A percentile compares a stretch with the other conserved stretches of the same genome.
Conservation (phyloP, 2,329 filamentous ascomycete species). For the Xylariaceae sp. region DNA sequence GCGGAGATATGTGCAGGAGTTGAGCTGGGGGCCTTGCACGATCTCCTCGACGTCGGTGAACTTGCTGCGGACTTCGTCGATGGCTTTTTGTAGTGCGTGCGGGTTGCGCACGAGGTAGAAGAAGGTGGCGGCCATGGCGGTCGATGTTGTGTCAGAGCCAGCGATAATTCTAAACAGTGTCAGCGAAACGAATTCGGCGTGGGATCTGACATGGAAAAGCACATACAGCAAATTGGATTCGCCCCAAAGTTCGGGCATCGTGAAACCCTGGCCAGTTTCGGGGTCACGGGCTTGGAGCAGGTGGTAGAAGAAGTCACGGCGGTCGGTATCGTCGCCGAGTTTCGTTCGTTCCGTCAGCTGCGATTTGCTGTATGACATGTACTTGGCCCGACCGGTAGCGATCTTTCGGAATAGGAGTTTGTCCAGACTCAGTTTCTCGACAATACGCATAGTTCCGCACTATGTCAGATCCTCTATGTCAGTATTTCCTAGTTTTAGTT, state of each 20-base stretch:
- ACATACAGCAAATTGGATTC: constrained; percentile 62
- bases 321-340: constrained; percentile 59
- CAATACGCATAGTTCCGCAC: constrained; percentile 67
- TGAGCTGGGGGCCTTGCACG: constrained; percentile 45
- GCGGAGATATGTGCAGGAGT: constrained; percentile 52
- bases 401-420: constrained; percentile 63
- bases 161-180: constrained; percentile 60
- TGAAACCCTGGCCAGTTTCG: constrained; percentile 63
- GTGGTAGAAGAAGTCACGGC: constrained; percentile 72
- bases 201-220: neutral
- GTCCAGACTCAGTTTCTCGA: constrained; percentile 62
- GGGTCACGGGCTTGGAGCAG: constrained; percentile 66
- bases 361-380: constrained; percentile 64
- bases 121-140: constrained; percentile 57
- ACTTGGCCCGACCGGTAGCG: constrained; percentile 60
- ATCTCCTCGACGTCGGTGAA: constrained; percentile 53
- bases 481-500: neutral
- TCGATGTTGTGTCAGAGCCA: constrained; percentile 67
- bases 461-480: constrained; percentile 27
- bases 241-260: constrained; percentile 61
- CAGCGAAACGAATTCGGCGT: neutral
- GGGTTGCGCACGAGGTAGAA: constrained; percentile 57
- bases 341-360: constrained; percentile 63
- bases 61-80: constrained; percentile 46
- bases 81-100: constrained; percentile 42